These are phyloP conservation scores for Euryodendron excelsum DNA, from an alignment of 148 eudicot species.

Conservation along the genomic window DNA sequence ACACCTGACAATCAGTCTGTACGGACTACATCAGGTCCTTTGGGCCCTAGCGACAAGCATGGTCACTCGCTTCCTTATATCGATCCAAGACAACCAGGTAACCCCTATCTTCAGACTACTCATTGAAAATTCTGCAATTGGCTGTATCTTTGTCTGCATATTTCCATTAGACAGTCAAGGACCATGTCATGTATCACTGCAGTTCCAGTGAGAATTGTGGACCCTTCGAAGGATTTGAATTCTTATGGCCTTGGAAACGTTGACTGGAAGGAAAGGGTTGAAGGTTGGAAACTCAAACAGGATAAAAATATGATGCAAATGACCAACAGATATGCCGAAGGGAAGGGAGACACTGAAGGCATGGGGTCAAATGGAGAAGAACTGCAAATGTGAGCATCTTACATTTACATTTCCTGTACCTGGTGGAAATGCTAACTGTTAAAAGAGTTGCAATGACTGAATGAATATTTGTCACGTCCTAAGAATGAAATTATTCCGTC, in stretches of 20 bases:
- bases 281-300: constrained; percentile 97
- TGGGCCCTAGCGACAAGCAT: constrained; percentile 77
- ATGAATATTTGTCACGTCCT: background rate
- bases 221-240: constrained; percentile 93
- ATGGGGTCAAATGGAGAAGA: constrained; percentile 98
- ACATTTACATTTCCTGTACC: background rate
- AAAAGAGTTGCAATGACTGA: background rate
- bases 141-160: background rate
- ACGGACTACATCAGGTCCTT: constrained; percentile 90
- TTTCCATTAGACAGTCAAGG: background rate
- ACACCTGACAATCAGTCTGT: constrained; percentile 81
- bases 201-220: constrained; percentile 97
- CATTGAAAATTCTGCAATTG: background rate
- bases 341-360: constrained; percentile 92
- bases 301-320: constrained; percentile 69
- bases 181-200: constrained; percentile 25
- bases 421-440: background rate
- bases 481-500: background rate
- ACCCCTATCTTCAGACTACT: background rate
- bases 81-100: constrained; percentile 96
- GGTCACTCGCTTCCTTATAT: constrained; percentile 70
- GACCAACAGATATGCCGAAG: constrained; percentile 65
- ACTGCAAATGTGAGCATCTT: constrained; percentile 77
- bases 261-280: constrained; percentile 99
- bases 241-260: constrained; percentile 89